Evolutionary conservation across 2,329 filamentous ascomycete genomes (phyloP).

Genomic region (Xylariaceae sp.): DNA sequence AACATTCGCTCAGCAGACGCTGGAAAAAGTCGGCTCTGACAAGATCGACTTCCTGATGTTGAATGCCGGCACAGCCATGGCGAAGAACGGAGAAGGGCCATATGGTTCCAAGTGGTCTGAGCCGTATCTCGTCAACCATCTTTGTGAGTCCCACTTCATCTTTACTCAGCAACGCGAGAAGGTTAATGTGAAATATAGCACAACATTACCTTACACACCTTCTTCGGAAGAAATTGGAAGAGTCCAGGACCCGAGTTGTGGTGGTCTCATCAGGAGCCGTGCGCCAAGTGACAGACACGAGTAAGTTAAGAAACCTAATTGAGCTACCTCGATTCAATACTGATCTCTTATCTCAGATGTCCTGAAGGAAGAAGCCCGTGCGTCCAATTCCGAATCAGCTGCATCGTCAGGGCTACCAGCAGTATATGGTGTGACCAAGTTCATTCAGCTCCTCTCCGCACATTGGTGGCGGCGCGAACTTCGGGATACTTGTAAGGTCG

Average conservation of each 20-base stretch:
- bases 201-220: constrained; percentile 51
- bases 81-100: constrained; percentile 31
- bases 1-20: constrained; percentile 40
- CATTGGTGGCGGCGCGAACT: constrained; percentile 55
- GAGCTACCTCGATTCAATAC: not conserved
- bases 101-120: constrained; percentile 47
- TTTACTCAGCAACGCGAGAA: not conserved
- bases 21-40: constrained; percentile 35
- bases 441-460: constrained; percentile 45
- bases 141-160: constrained; percentile 33
- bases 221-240: constrained; percentile 42
- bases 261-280: constrained; percentile 48
- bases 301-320: constrained; percentile 14
- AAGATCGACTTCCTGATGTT: constrained; percentile 46
- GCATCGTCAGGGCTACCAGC: not conserved
- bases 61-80: constrained; percentile 42
- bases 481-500: constrained; percentile 36
- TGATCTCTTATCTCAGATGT: constrained; percentile 1
- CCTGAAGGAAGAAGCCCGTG: constrained; percentile 14
- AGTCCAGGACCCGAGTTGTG: constrained; percentile 42
- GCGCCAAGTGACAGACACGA: constrained; percentile 35
- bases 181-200: constrained; percentile 28
- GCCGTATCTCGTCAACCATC: constrained; percentile 46
- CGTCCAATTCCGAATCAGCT: not conserved
- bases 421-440: constrained; percentile 44